Conservation (phyloP, 345 rosid species). For the Euphorbia peplus region DNA sequence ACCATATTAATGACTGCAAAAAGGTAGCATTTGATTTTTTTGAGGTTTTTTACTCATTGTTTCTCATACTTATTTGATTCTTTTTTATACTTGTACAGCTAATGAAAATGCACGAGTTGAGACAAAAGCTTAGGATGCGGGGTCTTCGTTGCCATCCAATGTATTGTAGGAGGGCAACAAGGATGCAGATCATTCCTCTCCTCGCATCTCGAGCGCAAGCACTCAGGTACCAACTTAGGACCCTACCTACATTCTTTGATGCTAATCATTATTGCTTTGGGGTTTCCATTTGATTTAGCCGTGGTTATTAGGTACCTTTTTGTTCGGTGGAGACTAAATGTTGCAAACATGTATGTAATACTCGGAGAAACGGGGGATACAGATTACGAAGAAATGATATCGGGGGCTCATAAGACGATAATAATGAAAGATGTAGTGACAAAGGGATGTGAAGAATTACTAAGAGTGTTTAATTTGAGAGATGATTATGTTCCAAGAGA, state of each 20-base stretch:
- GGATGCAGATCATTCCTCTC: constrained; percentile 79
- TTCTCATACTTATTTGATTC: constrained; percentile 15
- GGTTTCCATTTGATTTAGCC: background rate
- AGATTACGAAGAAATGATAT: constrained; percentile 76
- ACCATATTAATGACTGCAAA: constrained; percentile 54
- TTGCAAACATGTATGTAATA: constrained; percentile 76
- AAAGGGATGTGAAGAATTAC: constrained; percentile 62
- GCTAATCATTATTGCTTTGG: background rate
- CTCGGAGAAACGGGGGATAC: constrained; percentile 88
- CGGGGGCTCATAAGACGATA: constrained; percentile 79
- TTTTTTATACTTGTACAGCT: constrained; percentile 45
- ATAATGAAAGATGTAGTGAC: constrained; percentile 56
- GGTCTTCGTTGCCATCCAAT: constrained; percentile 97
- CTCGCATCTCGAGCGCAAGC: constrained; percentile 94
- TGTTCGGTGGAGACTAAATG: constrained; percentile 89
- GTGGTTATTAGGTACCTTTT: constrained; percentile 58
- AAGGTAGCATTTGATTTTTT: constrained; percentile 40
- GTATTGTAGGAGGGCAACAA: constrained; percentile 82
- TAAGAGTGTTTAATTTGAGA: constrained; percentile 52
- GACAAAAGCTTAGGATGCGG: constrained; percentile 87
- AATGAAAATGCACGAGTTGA: constrained; percentile 72
- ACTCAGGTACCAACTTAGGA: constrained; percentile 52
- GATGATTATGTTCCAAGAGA: constrained; percentile 69
- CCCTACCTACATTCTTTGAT: background rate
- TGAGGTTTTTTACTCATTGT: background rate